Conservation (phyloP, 1,139 yeast species). For the Lodderomyces jiufengensis region DNA sequence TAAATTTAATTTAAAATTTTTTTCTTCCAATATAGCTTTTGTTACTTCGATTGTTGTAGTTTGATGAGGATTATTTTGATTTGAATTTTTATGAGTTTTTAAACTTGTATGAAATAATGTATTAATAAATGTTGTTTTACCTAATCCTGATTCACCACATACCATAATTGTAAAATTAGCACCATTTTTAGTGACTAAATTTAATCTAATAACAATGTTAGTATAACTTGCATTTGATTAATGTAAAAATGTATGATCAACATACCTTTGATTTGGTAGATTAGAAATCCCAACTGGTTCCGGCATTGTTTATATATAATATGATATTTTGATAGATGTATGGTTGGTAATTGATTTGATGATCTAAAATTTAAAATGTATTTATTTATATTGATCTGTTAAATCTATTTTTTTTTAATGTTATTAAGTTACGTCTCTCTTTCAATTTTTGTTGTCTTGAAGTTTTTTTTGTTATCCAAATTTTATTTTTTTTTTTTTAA, state of each 20-base stretch:
- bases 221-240: background rate
- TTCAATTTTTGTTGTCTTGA: background rate
- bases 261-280: slow-evolving; percentile 88
- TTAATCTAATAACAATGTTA: slow-evolving; percentile 48
- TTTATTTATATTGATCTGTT: no score
- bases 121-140: slow-evolving; percentile 91
- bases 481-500: no score
- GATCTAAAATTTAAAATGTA: no score
- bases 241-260: slow-evolving; percentile 10
- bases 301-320: slow-evolving; percentile 22
- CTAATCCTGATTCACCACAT: slow-evolving; percentile 94
- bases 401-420: no score
- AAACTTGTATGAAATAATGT: slow-evolving; percentile 79
- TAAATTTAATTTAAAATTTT: slow-evolving; percentile 78
- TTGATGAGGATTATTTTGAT: slow-evolving; percentile 56
- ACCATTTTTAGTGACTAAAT: slow-evolving; percentile 84
- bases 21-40: slow-evolving; percentile 90
- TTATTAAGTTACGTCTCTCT: background rate
- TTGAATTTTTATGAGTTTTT: slow-evolving; percentile 61
- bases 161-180: slow-evolving; percentile 91
- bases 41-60: slow-evolving; percentile 90
- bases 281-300: slow-evolving; percentile 81
- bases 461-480: background rate
- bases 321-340: background rate
- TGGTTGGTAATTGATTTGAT: background rate